phyloP scores from a whole-genome alignment of 192 early-diverging fungal genomes.

The Allomyces macrogynus region DNA sequence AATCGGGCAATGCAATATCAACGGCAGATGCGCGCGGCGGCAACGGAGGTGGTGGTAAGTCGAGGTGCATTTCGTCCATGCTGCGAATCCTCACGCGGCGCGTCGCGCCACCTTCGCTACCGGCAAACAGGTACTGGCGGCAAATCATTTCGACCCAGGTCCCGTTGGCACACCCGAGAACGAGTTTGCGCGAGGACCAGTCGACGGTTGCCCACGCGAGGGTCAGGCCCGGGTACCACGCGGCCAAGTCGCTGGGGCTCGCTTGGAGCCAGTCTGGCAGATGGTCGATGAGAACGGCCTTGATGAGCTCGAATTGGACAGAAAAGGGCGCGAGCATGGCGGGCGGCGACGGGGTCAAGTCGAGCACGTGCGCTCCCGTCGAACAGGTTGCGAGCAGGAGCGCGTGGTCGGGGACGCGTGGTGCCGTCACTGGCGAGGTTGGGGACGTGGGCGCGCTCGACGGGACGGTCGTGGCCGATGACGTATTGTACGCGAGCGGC shows the following conservation, averaged over 20 bases:
- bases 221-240: background rate
- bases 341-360: background rate
- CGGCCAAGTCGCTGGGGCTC: background rate
- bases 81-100: too few relatives aligned
- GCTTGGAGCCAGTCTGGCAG: background rate
- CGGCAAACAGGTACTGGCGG: background rate
- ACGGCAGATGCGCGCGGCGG: too few relatives aligned
- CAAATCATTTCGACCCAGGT: background rate
- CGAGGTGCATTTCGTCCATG: too few relatives aligned
- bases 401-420: background rate
- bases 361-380: background rate
- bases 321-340: background rate
- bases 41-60: too few relatives aligned
- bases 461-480: background rate
- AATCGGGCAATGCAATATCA: too few relatives aligned
- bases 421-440: background rate
- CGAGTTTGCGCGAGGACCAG: background rate
- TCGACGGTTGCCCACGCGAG: background rate
- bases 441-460: background rate
- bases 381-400: background rate
- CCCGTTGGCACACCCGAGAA: background rate
- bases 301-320: background rate
- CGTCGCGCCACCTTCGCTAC: background rate
- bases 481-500: background rate
- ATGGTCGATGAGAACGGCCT: background rate